Evolutionary conservation across 2,329 filamentous ascomycete genomes (phyloP).

Genomic region (Claviceps maximensis): DNA sequence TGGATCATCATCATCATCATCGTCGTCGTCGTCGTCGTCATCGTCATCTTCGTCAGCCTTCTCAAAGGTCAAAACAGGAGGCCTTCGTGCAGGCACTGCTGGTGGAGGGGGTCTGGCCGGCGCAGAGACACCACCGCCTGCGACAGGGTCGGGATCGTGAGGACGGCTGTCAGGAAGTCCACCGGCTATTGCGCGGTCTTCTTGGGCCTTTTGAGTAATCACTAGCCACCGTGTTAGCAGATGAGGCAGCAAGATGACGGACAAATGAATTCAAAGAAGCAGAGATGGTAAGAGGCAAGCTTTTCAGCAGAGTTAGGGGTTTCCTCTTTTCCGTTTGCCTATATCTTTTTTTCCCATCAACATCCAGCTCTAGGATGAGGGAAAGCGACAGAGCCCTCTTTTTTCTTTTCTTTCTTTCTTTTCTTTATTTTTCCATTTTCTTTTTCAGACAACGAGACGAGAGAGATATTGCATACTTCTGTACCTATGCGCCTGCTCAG

Average conservation of each 20-base stretch:
- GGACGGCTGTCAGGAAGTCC: slow-evolving; percentile 21
- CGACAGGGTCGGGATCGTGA: slow-evolving; percentile 25
- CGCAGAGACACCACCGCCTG: neutral
- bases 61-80: slow-evolving; percentile 18
- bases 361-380: too few species aligned
- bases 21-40: slow-evolving; percentile 46
- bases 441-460: too few species aligned
- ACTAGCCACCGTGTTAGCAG: slow-evolving; percentile 22
- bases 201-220: slow-evolving; percentile 38
- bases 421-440: neutral
- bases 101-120: slow-evolving; percentile 29
- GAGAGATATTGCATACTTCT: too few species aligned
- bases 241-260: neutral
- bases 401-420: neutral
- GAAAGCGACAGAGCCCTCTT: too few species aligned
- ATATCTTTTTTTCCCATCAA: too few species aligned
- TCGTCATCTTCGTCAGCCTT: slow-evolving; percentile 60
- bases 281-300: slow-evolving; percentile 9
- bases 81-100: neutral
- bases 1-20: slow-evolving; percentile 72
- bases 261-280: neutral
- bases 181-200: slow-evolving; percentile 19
- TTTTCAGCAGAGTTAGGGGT: neutral
- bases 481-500: slow-evolving; percentile 53
- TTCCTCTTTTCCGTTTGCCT: neutral